Evolutionary conservation across 2,329 filamentous ascomycete species (phyloP), one percentile per base, ranked within the genome.

Genomic region (Boeremia lycopersici): DNA sequence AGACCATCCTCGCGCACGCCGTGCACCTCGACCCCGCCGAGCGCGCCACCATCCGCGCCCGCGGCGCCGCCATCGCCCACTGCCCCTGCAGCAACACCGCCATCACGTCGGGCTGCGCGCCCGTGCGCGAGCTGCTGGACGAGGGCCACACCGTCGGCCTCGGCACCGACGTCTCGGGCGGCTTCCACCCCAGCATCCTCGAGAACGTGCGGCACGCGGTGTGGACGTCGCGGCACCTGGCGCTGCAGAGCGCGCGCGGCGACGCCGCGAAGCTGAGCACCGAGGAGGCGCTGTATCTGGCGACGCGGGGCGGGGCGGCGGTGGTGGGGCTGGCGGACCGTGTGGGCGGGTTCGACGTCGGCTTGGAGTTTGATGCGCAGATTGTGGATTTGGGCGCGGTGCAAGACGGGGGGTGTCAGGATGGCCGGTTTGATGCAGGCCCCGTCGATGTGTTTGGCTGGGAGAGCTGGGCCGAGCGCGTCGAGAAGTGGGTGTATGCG

Each of bases 401-500:
- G 5, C 51, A 43, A 2, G 71, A 69, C 3, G 71, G 65, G 0
- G 70, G 56, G 3, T 63, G 62, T 12, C 55, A 46, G 1, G 73
- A 70, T 1, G 76, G 77, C 1, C 76, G 76, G 5, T 74, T 78
- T 3, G 79, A 79, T 1, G 78, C 82, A 3, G 87, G 88, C 0
- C 86, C 87, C 41, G 91, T 97, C 0, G 92, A 97, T 74, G 74
- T 97, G 0, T 99, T 97, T 79, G 93, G 92, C 1, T 91, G 88
- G 84, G 93, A 98, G 82, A 84, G 71, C n/a, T 96, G 90, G 91
- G 85, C 89, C 34, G 91, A 98, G 68, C 85, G 81, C 68, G 78
- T 98, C 10, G 90, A 91, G 47, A 99, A 99, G 80, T 99, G 95
- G 95, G 80, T 98, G 57, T 99, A 90, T 77, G 89, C 86, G 62